phyloP scores from a whole-genome alignment of 192 early-diverging fungal species.

The Podila clonocystis region DNA sequence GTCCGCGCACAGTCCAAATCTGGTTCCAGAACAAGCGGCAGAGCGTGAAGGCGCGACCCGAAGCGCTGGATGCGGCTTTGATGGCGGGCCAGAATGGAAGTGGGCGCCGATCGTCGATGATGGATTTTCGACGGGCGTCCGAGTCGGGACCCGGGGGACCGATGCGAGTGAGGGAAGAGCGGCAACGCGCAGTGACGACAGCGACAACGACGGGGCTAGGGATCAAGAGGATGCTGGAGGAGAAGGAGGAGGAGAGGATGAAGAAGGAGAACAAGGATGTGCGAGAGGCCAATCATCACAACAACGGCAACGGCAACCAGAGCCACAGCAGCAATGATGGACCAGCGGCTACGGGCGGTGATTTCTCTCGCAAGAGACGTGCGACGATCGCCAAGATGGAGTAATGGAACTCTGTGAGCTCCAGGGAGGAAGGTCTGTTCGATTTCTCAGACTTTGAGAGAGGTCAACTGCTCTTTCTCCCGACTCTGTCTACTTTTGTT shows the following conservation, averaged over 20 bases:
- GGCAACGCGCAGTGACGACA: background rate
- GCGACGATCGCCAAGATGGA: slow-evolving; percentile 43
- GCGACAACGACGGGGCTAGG: background rate
- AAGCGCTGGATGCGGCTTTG: slow-evolving; percentile 45
- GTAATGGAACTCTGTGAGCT: background rate
- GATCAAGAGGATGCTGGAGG: background rate
- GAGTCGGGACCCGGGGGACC: background rate
- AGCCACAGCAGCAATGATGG: slow-evolving; percentile 1
- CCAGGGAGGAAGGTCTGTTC: background rate
- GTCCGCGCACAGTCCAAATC: slow-evolving; percentile 91
- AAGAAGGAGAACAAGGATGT: too few species aligned
- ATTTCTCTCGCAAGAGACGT: slow-evolving; percentile 43
- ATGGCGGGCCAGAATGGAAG: slow-evolving; percentile 14
- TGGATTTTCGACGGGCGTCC: background rate
- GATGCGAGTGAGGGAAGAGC: background rate
- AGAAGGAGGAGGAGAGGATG: background rate
- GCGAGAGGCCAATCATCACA: background rate
- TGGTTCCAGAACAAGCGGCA: slow-evolving; percentile 99
- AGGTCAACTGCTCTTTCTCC: background rate
- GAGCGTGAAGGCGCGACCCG: slow-evolving; percentile 68
- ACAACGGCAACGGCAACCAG: background rate
- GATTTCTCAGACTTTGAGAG: background rate
- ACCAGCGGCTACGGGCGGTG: slow-evolving; percentile 19
- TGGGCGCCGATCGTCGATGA: slow-evolving; percentile 14
- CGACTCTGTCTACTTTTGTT: background rate